phyloP scores from a whole-genome alignment of 1,139 yeast genomes.

The Diutina scorzettiae region DNA sequence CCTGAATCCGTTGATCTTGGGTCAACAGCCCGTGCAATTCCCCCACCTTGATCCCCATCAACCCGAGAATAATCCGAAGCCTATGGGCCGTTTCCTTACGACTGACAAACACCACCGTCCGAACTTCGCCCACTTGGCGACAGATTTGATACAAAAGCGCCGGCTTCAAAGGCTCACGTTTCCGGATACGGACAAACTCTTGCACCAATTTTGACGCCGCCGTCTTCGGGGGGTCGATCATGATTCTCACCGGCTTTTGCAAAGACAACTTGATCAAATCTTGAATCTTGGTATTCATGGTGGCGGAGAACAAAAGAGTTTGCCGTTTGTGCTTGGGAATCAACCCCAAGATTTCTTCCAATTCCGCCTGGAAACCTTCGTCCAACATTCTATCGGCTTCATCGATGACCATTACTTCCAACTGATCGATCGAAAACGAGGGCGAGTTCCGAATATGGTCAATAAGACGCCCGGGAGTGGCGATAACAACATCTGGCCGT shows the following conservation, averaged over 20 bases:
- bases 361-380: slow-evolving; percentile 94
- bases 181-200: slow-evolving; percentile 89
- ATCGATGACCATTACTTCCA: slow-evolving; percentile 87
- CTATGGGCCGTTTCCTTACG: slow-evolving; percentile 86
- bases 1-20: slow-evolving; percentile 87
- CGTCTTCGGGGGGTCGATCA: slow-evolving; percentile 94
- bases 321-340: slow-evolving; percentile 83
- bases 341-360: slow-evolving; percentile 76
- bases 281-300: slow-evolving; percentile 91
- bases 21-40: slow-evolving; percentile 91
- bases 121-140: slow-evolving; percentile 52
- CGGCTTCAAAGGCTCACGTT: slow-evolving; percentile 74
- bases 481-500: slow-evolving; percentile 92
- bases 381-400: slow-evolving; percentile 99
- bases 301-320: slow-evolving; percentile 88
- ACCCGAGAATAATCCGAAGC: slow-evolving; percentile 73
- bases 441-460: slow-evolving; percentile 95
- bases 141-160: slow-evolving; percentile 67
- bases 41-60: slow-evolving; percentile 76
- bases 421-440: slow-evolving; percentile 78
- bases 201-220: slow-evolving; percentile 81
- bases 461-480: slow-evolving; percentile 94
- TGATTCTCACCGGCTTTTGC: slow-evolving; percentile 81
- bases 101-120: slow-evolving; percentile 83
- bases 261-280: slow-evolving; percentile 79